These are phyloP conservation scores for Psilocybe tampanensis DNA, from an alignment of 768 basidiomycete genomes.

Conservation along the genomic window DNA sequence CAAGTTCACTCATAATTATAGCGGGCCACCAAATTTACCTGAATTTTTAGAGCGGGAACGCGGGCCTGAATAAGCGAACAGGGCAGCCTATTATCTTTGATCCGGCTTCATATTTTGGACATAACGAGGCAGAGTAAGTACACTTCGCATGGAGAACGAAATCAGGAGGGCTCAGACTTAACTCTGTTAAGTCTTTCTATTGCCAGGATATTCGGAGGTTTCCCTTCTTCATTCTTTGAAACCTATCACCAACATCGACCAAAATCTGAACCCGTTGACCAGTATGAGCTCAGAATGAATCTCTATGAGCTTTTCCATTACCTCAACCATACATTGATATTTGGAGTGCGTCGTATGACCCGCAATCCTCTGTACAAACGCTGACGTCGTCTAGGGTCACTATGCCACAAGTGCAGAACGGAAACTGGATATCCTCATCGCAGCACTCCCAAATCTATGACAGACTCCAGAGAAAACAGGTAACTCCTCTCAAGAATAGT, in stretches of 20 bases:
- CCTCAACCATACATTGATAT: conserved; percentile 78
- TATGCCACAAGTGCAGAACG: conserved; percentile 57
- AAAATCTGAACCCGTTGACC: conserved; percentile 63
- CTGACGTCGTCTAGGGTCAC: conserved; percentile 36
- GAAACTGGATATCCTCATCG: conserved; percentile 38
- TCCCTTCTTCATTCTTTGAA: conserved; percentile 62
- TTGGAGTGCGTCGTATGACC: conserved; percentile 56
- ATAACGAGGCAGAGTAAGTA: conserved; percentile 80
- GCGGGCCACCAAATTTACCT: too few relatives aligned
- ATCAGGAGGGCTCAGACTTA: background rate
- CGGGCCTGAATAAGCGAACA: conserved; percentile 54
- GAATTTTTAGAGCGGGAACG: conserved; percentile 72
- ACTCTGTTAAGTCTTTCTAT: conserved; percentile 61
- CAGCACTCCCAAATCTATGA: background rate
- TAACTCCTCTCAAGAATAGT: too few relatives aligned
- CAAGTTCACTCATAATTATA: conserved; percentile 26
- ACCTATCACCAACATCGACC: conserved; percentile 66
- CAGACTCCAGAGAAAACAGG: too few relatives aligned
- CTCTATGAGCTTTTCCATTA: conserved; percentile 85
- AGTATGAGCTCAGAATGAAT: conserved; percentile 65
- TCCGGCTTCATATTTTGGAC: conserved; percentile 78
- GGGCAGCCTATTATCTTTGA: conserved; percentile 74
- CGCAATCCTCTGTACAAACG: background rate
- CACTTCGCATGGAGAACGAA: too few relatives aligned
- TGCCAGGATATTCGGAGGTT: conserved; percentile 79